Conservation (phyloP, 2,329 filamentous ascomycete species). For the Neofusicoccum parvum region DNA sequence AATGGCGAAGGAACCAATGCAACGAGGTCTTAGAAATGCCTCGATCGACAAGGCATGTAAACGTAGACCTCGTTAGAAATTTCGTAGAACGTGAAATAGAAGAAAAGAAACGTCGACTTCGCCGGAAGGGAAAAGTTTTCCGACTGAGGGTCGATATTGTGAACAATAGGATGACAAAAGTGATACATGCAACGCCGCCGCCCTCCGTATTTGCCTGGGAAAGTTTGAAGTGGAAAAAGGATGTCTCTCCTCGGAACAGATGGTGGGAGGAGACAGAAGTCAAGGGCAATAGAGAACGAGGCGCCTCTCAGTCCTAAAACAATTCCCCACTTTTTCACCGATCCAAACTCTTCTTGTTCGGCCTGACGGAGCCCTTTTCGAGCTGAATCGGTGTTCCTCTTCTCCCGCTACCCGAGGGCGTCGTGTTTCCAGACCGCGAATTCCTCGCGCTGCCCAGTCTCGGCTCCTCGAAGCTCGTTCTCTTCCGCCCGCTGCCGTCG, state of each 20-base stretch:
- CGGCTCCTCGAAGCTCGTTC: constrained; percentile 37
- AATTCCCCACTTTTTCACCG: background rate
- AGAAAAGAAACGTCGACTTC: background rate
- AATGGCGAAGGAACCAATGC: background rate
- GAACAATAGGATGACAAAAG: constrained; percentile 2
- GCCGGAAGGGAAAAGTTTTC: background rate
- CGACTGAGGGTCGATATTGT: background rate
- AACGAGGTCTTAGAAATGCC: constrained; percentile 7
- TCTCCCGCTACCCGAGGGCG: constrained; percentile 12
- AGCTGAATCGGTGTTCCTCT: constrained; percentile 15
- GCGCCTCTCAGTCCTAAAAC: background rate
- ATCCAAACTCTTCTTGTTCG: constrained; percentile 21
- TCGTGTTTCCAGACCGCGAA: constrained; percentile 12
- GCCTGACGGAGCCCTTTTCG: constrained; percentile 6
- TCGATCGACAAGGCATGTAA: constrained; percentile 14
- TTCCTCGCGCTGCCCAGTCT: background rate
- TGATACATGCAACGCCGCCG: constrained; percentile 11
- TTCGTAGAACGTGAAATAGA: constrained; percentile 9
- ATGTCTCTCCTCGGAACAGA: background rate
- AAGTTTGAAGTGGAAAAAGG: background rate
- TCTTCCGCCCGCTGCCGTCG: constrained; percentile 31
- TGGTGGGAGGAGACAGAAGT: background rate
- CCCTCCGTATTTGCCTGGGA: background rate
- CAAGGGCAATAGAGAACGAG: background rate
- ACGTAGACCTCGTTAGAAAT: constrained; percentile 10